Evolutionary conservation across 2,329 filamentous ascomycete genomes (phyloP), one percentile per base, ranked within the genome.

Genomic region (Apiospora kogelbergensis): DNA sequence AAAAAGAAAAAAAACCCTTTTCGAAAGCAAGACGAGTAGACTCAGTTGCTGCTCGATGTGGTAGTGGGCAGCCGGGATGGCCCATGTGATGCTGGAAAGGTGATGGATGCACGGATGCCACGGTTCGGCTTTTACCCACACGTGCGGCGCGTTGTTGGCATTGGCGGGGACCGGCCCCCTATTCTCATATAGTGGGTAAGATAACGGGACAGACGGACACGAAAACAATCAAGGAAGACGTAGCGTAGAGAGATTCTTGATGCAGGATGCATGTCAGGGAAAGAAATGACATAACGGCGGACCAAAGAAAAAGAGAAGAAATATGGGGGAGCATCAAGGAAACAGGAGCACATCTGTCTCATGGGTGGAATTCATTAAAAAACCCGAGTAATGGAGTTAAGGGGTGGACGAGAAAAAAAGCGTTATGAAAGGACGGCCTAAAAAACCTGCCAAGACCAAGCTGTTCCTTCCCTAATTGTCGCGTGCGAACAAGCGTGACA

Each of bases 31-130:
- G 7, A 37, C 11, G 7, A n/a, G 17, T 22, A 33, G 26, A 37
- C 17, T 26, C 6, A n/a, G 17, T 9, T 6, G 26, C 26, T 5
- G 2, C 46, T 30, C 6, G 3, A 13, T 33, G 33, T 11, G 15
- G 48, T 30, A 53, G 6, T 7, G 48, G 3, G 3, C 22, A 11
- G 48, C 48, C 20, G 53, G 9, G 4, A 42, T 42, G 15, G 40
- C 40, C 15, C 40, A 42, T 42, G 40, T 42, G 40, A 42, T 15
- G 10, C 1, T 15, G 2, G 40, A 42, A 42, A 13, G 40, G 17
- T 42, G 53, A 37, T 60, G 48, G 30, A 60, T 60, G 30, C 53
- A 60, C 53, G 53, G 53, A 60, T 60, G 53, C 6, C 53, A 60
- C 53, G 53, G 53, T 60, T 60, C 53, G 53, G 53, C 30, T 60